Evolutionary conservation across 345 rosid species (phyloP).

Genomic region (Salix udensis): DNA sequence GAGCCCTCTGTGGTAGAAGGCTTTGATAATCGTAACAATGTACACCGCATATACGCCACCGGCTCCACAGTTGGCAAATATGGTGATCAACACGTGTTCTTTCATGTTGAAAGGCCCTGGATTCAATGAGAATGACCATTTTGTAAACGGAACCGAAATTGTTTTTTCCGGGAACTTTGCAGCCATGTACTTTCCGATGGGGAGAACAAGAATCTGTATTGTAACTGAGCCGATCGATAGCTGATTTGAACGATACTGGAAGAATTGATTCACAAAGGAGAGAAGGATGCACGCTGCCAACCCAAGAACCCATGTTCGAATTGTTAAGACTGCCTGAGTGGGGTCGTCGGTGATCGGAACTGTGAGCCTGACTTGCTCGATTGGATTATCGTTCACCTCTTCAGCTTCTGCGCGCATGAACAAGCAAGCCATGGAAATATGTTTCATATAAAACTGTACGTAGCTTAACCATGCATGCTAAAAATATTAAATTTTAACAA

Average conservation of each 20-base stretch:
- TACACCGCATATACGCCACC: conserved; percentile 21
- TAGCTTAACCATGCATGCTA: too few species aligned
- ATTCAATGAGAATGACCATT: conserved; percentile 48
- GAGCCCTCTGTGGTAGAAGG: conserved; percentile 27
- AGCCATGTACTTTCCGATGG: conserved; percentile 45
- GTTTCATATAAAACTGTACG: too few species aligned
- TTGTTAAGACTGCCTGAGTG: conserved; percentile 24
- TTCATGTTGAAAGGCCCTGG: conserved; percentile 52
- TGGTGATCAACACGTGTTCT: conserved; percentile 47
- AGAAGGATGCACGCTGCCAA: conserved; percentile 22
- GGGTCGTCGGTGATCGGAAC: conserved; percentile 44
- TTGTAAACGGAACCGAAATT: conserved; percentile 26
- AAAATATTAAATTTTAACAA: too few species aligned
- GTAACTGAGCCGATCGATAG: conserved; percentile 24
- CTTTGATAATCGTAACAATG: conserved; percentile 38
- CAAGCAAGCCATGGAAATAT: not conserved
- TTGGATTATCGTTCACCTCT: conserved; percentile 30
- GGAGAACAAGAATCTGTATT: conserved; percentile 41
- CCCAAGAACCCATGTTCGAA: conserved; percentile 51
- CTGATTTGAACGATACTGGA: conserved; percentile 30
- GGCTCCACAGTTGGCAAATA: conserved; percentile 36
- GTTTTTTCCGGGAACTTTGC: conserved; percentile 21
- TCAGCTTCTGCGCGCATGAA: conserved; percentile 10
- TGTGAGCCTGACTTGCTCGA: conserved; percentile 36
- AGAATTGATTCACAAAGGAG: conserved; percentile 40